Evolutionary conservation across 2,329 filamentous ascomycete genomes (phyloP), one percentile per base, ranked within the genome.

Genomic region (Colletotrichum higginsianum): DNA sequence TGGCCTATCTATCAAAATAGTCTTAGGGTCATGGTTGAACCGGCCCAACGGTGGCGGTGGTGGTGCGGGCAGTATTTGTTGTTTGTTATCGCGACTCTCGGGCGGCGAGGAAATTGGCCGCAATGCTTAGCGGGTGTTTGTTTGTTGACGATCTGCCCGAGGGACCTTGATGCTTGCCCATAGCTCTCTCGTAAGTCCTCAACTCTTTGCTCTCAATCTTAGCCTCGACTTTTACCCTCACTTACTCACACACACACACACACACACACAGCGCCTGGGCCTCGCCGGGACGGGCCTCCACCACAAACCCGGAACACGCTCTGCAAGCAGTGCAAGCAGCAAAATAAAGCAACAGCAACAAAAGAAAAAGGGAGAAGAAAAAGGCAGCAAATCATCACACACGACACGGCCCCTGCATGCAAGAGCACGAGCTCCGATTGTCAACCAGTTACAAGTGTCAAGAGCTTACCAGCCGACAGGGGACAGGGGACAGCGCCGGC

Each of bases 261-360:
- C 35, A 16, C 11, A 12, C 16, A 26, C 50, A 13, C 4, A 35
- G 26, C 46, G 62, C 47, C 52, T 63, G 68, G 68, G 68, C 64
- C 68, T 53, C 52, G 38, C 44, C 68, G 68, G 57, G 68, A 67
- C 64, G 68, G 68, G 68, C 68, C 68, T 67, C 68, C 68, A 62
- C 65, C 40, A 56, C 46, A 42, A 18, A 16, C 8, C 13, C 18
- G 40, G 42, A 42, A 47, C 49, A 8, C 18, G 18, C 15, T 49
- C 30, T 30, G 30, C 30, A 30, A 30, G 30, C 30, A 8, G 30
- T 30, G 30, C 30, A 8, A 30, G 30, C 30, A 30, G 30, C 30
- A 30, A 30, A 30, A 1, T 30, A 30, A 30, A 30, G 7, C 30
- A 30, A 30, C 30, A 30, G 3, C 30, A 26, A 26, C 2, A 26